These are phyloP conservation scores for Antitrichia curtipendula DNA, from an alignment of 225 moss, liverwort and hornwort genomes.

Conservation along the genomic window DNA sequence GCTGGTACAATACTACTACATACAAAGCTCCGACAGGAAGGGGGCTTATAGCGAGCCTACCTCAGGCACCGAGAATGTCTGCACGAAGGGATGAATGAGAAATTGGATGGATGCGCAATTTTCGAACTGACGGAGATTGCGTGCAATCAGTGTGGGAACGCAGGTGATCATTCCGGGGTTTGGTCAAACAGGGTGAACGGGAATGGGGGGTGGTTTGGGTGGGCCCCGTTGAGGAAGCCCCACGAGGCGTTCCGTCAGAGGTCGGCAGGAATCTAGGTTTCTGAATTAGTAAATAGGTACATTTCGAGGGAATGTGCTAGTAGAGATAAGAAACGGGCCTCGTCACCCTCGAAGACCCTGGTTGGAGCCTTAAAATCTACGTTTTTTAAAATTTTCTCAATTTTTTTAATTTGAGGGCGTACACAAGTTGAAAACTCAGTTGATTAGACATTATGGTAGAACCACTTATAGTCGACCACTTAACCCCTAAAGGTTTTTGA, in stretches of 20 bases:
- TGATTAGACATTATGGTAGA: too few species aligned
- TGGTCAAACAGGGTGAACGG: slow-evolving; percentile 17
- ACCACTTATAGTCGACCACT: too few species aligned
- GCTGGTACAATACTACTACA: neutral
- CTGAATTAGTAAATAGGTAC: neutral
- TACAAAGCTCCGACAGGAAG: neutral
- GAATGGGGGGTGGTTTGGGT: neutral
- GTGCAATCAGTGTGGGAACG: slow-evolving; percentile 8
- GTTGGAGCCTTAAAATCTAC: neutral
- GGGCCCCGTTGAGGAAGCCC: neutral
- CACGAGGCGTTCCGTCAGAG: neutral
- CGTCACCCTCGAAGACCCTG: neutral
- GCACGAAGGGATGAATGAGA: neutral
- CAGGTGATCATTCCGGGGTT: neutral
- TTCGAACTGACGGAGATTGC: slow-evolving; percentile 10
- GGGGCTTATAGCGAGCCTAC: neutral
- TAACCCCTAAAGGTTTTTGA: too few species aligned
- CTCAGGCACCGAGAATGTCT: neutral
- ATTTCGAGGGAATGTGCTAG: neutral
- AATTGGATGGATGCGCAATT: neutral
- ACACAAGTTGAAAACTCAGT: neutral
- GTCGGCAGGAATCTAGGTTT: neutral
- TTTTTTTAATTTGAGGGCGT: neutral
- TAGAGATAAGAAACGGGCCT: neutral
- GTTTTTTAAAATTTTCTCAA: neutral